Base-by-base conservation (phyloP, 2,329 filamentous ascomycete genomes). In the Lasiodiplodia gonubiensis region DNA sequence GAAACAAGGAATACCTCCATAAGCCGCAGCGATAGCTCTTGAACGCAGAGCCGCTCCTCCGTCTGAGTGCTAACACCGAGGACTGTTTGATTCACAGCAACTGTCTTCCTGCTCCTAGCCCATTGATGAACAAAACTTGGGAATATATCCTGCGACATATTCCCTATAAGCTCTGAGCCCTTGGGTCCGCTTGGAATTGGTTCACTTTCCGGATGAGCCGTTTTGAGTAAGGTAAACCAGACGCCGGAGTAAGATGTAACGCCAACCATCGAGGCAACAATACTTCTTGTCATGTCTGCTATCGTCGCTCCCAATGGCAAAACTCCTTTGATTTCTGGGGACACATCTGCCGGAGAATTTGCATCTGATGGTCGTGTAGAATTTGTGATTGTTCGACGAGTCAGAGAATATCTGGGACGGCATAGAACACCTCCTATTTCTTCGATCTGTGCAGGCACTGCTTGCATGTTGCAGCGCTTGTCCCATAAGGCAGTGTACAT, bases 1-100 rank as follows among this genome's bases (percentile, higher is more conserved):
- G 30, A 25, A 14, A 11, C 55, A 18, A 60, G 39, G 30, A 60
- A 48, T 18, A 8, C 39, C 16, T 60, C 55, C 39, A 60, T 60
- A n/a, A 60, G 16, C 5, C 39, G 55, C 2, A 48, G 35, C 10
- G 55, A 37, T 6, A 60, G 37, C 21, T 48, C 25, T 12, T 60
- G 37, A 3, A 60, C 55, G 39, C 55, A 60, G 16, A 60, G 37
- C 8, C 55, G 14, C n/a, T 60, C 21, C 35, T 30, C 25, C 6
- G 21, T 48, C 55, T 42, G 30, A 25, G 37, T 27, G 37, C 27
- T 46, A 16, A n/a, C 27, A 8, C 37, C 55, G 3, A 25, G 2
- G 1, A 48, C 23, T 23, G 55, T 60, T 23, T 60, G 35, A 23
- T 60, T 60, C 12, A 21, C 35, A 18, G 55, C 18, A 8, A 46